A percentile compares a stretch with the other conserved stretches of the same genome.
These are phyloP conservation scores for Tulasnella sp. DNA, from an alignment of 768 basidiomycete species.

Conservation along the genomic window DNA sequence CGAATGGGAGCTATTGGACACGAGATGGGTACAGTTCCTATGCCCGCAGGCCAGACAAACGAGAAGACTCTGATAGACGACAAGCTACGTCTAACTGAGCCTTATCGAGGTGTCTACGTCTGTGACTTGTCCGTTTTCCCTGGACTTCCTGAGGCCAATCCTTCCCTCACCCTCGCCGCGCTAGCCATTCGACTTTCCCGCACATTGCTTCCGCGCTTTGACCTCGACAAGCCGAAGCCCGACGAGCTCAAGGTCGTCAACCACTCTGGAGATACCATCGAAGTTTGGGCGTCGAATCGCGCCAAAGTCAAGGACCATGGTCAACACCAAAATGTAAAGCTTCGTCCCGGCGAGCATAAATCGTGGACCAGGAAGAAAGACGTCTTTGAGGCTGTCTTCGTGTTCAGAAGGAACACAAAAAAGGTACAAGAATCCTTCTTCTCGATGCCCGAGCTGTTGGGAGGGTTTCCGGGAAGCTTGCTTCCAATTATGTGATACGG, in stretches of 20 bases:
- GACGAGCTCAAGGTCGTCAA: neutral
- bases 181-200: slow-evolving; percentile 21
- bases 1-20: slow-evolving; percentile 22
- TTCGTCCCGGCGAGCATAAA: neutral
- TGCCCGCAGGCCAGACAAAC: slow-evolving; percentile 8
- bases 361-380: neutral
- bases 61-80: neutral
- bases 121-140: slow-evolving; percentile 25
- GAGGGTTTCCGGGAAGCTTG: neutral
- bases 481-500: neutral
- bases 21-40: slow-evolving; percentile 22
- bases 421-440: neutral
- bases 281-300: neutral
- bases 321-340: neutral
- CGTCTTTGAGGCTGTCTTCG: neutral
- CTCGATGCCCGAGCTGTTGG: neutral
- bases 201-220: neutral
- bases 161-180: slow-evolving; percentile 21
- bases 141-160: slow-evolving; percentile 21
- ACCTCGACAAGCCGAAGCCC: neutral
- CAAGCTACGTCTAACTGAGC: slow-evolving; percentile 10
- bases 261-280: slow-evolving; percentile 4
- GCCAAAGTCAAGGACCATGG: neutral
- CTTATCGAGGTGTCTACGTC: slow-evolving; percentile 18
- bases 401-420: neutral